A percentile compares a stretch with the other conserved stretches of the same genome.
Evolutionary conservation across 495 filamentous ascomycete species (phyloP).

Genomic region (Amorphotheca resinae): DNA sequence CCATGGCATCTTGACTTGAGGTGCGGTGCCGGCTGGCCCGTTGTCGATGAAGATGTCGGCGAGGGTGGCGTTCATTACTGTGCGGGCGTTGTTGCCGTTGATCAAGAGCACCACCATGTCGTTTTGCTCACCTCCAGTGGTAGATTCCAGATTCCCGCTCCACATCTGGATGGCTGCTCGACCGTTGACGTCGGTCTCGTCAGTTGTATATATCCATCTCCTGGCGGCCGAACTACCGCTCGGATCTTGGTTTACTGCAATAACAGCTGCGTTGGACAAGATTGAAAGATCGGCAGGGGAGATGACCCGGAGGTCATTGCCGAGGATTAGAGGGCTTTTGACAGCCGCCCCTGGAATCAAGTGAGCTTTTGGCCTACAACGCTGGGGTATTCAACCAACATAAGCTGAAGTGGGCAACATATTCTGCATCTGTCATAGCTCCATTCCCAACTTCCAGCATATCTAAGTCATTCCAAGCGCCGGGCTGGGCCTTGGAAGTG

Average conservation of each 20-base stretch:
- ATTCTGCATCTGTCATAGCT: conserved; percentile 34
- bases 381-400: conserved; percentile 11
- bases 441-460: conserved; percentile 62
- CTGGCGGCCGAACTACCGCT: conserved; percentile 25
- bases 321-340: conserved; percentile 27
- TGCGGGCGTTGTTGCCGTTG: conserved; percentile 30
- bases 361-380: neutral
- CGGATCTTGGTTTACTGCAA: conserved; percentile 52
- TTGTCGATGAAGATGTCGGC: conserved; percentile 41
- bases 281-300: conserved; percentile 33
- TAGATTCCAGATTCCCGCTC: conserved; percentile 28
- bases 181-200: conserved; percentile 21
- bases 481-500: conserved; percentile 38
- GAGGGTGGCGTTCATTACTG: conserved; percentile 37
- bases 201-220: conserved; percentile 28
- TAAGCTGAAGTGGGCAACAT: conserved; percentile 30
- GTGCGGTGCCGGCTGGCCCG: conserved; percentile 28
- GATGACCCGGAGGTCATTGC: conserved; percentile 34
- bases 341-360: conserved; percentile 19
- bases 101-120: conserved; percentile 36
- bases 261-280: conserved; percentile 44
- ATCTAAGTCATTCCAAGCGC: conserved; percentile 49
- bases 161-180: conserved; percentile 37
- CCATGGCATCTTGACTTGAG: conserved; percentile 30
- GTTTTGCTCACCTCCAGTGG: conserved; percentile 26